Percentiles rank a stretch among this genome's conserved stretches.
Conservation (phyloP, 768 basidiomycete species). For the Termitomyces sp. region DNA sequence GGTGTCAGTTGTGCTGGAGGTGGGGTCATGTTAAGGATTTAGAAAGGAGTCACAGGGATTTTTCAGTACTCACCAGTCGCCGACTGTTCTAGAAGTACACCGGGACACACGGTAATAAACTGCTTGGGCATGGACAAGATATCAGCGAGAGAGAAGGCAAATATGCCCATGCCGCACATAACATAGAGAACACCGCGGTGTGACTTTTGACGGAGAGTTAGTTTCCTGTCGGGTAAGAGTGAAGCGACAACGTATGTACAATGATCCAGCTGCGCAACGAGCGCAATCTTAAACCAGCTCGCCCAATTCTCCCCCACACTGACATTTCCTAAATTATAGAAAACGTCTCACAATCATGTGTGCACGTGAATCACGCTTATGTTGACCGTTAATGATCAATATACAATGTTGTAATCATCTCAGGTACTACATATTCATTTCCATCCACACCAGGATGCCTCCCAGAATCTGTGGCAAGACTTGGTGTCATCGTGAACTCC, state of each 20-base stretch:
- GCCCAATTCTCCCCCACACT: too few relatives aligned
- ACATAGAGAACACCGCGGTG: constrained; percentile 82
- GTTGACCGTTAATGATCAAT: too few relatives aligned
- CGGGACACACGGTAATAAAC: constrained; percentile 87
- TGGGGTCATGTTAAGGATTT: neutral
- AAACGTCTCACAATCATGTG: too few relatives aligned
- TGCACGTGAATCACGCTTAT: too few relatives aligned
- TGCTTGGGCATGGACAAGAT: constrained; percentile 86
- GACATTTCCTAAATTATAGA: too few relatives aligned
- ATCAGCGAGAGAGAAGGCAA: constrained; percentile 74
- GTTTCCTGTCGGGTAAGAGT: neutral
- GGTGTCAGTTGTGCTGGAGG: constrained; percentile 28
- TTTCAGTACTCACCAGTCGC: neutral
- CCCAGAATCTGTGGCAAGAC: too few relatives aligned
- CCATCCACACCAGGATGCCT: too few relatives aligned
- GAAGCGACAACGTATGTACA: constrained; percentile 34
- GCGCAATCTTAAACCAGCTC: constrained; percentile 79
- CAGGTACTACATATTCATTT: too few relatives aligned
- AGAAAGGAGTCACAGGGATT: too few relatives aligned
- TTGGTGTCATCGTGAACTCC: too few relatives aligned
- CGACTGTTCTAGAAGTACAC: constrained; percentile 64
- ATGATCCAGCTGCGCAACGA: constrained; percentile 79
- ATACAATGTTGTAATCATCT: too few relatives aligned
- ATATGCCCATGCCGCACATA: constrained; percentile 82
- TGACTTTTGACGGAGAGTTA: constrained; percentile 41